Evolutionary conservation across 2,329 filamentous ascomycete species (phyloP).

Genomic region (Epichloe uncinata): DNA sequence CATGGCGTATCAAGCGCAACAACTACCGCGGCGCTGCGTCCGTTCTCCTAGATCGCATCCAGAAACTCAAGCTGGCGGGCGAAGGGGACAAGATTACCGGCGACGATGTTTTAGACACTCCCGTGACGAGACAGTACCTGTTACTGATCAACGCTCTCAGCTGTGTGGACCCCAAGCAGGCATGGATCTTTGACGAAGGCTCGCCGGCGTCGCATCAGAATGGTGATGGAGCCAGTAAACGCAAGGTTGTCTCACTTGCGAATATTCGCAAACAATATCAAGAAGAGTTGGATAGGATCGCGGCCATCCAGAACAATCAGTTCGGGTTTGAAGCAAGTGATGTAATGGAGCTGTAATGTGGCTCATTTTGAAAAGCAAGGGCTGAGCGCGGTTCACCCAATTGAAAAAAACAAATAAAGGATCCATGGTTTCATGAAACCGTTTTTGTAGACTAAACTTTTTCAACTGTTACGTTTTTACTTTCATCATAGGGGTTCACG

Average conservation of each 20-base stretch:
- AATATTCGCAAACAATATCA: conserved; percentile 85
- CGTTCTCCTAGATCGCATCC: conserved; percentile 48
- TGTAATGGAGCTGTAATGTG: conserved; percentile 33
- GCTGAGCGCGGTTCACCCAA: background rate
- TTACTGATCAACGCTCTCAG: conserved; percentile 85
- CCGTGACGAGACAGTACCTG: conserved; percentile 65
- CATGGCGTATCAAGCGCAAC: conserved; percentile 71
- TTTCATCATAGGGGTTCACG: conserved; percentile 4
- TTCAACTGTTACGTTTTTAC: background rate
- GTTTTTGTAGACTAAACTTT: background rate
- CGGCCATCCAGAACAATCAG: conserved; percentile 76
- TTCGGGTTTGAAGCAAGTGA: conserved; percentile 58
- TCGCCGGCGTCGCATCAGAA: conserved; percentile 12
- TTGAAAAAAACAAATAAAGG: background rate
- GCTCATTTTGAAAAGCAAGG: background rate
- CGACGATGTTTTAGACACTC: conserved; percentile 47
- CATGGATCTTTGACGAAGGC: conserved; percentile 55
- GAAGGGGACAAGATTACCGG: conserved; percentile 43
- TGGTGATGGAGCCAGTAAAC: conserved; percentile 30
- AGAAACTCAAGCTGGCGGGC: conserved; percentile 45
- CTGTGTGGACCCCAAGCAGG: conserved; percentile 64
- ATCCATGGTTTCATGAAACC: background rate
- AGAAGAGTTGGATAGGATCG: conserved; percentile 75
- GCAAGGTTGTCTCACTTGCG: conserved; percentile 70
- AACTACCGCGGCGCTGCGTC: conserved; percentile 73